Evolutionary conservation across 1,139 yeast genomes (phyloP), one percentile per base, ranked within the genome.

Genomic region (Candida albicans): DNA sequence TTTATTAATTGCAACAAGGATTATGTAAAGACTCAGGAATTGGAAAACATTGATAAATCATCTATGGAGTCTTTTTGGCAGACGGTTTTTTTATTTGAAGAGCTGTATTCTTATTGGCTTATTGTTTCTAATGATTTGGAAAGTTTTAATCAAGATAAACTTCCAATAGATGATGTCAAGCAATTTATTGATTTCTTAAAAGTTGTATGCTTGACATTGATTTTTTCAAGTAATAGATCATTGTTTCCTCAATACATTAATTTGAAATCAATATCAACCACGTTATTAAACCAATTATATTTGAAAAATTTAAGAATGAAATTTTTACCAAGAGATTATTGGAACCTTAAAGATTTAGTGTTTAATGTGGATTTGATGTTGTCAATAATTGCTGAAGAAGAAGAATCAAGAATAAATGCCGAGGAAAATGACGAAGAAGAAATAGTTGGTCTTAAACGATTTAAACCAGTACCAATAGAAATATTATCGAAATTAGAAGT

Each of bases 61-160:
- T 43, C 42, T 0, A 40, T 52, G 11, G 53, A 46, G 2, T 43
- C 44, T 2, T 73, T 72, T 47, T 70, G 75, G 74, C 63, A 64
- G 33, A 52, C 59, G 1, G 52, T 70, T 1, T 64, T 55, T 35
- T 58, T 70, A 2, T 73, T 71, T 51, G 66, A 69, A 49, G 76
- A 72, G 42, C 49, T 72, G 29, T 69, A 67, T 50, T 68, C 75
- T 0, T 74, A 71, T 48, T 68, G 73, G 73, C 49, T 84, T 22
- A 76, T 83, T 30, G 80, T 89, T 2, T 79, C 91, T 0, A 87
- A 83, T 47, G 96, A 89, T 57, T 64, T 70, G 18, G 95, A 86
- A 55, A 65, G 85, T 42, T 75, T 79, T 42, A 59, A 53, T 12
- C 54, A 63, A 44, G 79, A 71, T 1, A 70, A 67, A 31, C 61